A percentile compares a stretch with the other conserved stretches of the same genome.
Evolutionary conservation across 208 protist genomes (phyloP).

Genomic region (Trypanosoma caninum): DNA sequence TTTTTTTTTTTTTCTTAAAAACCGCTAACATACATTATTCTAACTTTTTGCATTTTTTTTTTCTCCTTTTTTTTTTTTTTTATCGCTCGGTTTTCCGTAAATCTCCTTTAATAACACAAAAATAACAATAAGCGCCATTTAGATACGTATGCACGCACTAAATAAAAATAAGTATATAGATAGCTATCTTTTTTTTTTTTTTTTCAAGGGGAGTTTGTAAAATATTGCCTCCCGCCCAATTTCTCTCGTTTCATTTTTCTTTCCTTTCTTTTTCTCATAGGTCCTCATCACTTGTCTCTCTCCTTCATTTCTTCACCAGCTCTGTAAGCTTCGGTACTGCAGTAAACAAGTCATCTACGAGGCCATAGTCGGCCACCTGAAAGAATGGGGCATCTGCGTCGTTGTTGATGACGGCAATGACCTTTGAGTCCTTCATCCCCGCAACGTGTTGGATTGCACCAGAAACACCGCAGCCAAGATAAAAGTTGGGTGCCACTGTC

Average conservation of each 20-base stretch:
- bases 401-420: constrained; percentile 96
- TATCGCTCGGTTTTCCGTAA: neutral
- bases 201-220: neutral
- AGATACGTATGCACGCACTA: no score
- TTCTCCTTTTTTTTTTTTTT: neutral
- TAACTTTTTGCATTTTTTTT: neutral
- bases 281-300: neutral
- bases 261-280: neutral
- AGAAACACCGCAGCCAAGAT: constrained; percentile 96
- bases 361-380: constrained; percentile 96
- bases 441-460: constrained; percentile 96
- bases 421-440: constrained; percentile 99
- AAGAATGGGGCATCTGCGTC: constrained; percentile 98
- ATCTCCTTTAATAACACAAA: no score
- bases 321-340: constrained; percentile 92
- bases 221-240: neutral
- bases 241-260: neutral
- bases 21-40: no score
- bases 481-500: constrained; percentile 98
- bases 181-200: no score
- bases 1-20: neutral
- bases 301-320: constrained; percentile 59
- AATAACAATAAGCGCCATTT: no score
- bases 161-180: no score
- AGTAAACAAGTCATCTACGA: constrained; percentile 96